Conservation (phyloP, 371 early-diverging fungal species). For the Nosema muscidifuracis region DNA sequence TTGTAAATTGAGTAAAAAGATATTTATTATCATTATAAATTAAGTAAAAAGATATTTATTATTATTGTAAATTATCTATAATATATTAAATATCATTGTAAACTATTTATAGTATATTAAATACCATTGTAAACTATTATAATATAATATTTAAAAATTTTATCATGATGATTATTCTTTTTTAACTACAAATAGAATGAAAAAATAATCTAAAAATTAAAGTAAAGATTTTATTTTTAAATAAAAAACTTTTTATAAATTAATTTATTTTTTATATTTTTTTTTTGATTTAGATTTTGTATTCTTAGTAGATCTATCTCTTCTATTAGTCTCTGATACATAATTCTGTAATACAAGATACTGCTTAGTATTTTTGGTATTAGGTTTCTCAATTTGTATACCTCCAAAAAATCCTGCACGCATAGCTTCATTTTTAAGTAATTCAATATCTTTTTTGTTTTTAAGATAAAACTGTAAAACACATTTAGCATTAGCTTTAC, state of each 20-base stretch:
- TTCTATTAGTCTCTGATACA: not conserved
- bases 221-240: not conserved
- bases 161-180: too few species aligned
- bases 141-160: too few species aligned
- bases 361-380: conserved; percentile 85
- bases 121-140: not conserved
- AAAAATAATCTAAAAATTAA: not conserved
- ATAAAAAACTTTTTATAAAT: too few species aligned
- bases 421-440: conserved; percentile 77
- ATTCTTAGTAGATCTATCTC: not conserved
- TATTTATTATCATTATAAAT: too few species aligned
- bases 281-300: not conserved
- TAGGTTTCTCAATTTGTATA: conserved; percentile 86
- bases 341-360: conserved; percentile 71
- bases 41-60: too few species aligned
- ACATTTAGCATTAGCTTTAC: conserved; percentile 78
- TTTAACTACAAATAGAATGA: too few species aligned
- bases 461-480: conserved; percentile 97
- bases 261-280: conserved; percentile 9
- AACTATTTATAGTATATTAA: too few species aligned
- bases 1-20: too few species aligned
- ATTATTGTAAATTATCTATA: too few species aligned
- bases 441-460: conserved; percentile 80
- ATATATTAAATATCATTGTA: too few species aligned
- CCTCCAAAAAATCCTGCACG: conserved; percentile 89